These are phyloP conservation scores for Rhizopus arrhizus DNA, from an alignment of 371 early-diverging fungal genomes.

Conservation along the genomic window DNA sequence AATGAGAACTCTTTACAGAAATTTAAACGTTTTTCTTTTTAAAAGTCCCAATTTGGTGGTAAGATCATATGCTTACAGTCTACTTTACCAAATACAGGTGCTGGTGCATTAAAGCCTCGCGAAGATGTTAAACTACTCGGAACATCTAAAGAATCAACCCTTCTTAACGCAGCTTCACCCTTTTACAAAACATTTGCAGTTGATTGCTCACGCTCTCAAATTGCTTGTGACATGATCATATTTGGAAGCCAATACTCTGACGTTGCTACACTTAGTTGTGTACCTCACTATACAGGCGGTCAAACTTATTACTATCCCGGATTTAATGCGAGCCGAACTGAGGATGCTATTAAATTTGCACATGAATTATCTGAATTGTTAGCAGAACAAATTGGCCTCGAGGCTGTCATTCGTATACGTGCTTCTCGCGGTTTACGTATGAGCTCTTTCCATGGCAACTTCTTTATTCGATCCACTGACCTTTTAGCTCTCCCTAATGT, in stretches of 20 bases:
- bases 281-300: constrained; percentile 94
- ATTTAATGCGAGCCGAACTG: constrained; percentile 85
- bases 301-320: constrained; percentile 93
- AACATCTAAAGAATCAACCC: constrained; percentile 82
- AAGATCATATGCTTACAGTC: constrained; percentile 88
- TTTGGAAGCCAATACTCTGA: constrained; percentile 91
- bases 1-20: not conserved
- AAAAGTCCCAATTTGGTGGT: constrained; percentile 78
- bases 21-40: not conserved
- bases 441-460: constrained; percentile 94
- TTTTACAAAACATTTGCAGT: constrained; percentile 96
- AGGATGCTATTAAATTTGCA: constrained; percentile 88
- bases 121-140: constrained; percentile 87
- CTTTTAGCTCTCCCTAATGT: constrained; percentile 93
- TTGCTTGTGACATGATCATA: constrained; percentile 92
- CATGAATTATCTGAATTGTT: constrained; percentile 87
- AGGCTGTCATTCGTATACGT: constrained; percentile 97
- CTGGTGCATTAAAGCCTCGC: constrained; percentile 80
- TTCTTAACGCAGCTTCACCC: constrained; percentile 78
- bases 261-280: constrained; percentile 85
- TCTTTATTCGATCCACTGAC: constrained; percentile 93
- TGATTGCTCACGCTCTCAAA: constrained; percentile 90
- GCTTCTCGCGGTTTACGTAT: constrained; percentile 87
- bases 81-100: constrained; percentile 80
- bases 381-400: constrained; percentile 82